Conservation (phyloP, 768 basidiomycete genomes). For the Pisolithus microcarpus region DNA sequence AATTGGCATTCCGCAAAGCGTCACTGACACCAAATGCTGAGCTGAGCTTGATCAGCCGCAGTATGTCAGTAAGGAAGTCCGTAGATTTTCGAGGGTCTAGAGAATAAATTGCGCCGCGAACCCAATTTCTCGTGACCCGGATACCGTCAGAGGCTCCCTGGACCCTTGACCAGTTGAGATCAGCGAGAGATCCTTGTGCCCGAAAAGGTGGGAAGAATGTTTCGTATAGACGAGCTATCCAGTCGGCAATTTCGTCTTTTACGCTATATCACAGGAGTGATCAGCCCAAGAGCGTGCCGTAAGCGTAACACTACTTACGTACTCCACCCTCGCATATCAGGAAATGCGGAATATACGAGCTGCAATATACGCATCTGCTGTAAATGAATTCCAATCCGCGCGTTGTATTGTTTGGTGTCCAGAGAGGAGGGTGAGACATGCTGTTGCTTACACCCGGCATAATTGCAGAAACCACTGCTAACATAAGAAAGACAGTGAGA, state of each 20-base stretch:
- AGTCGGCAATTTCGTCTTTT: slow-evolving; percentile 16
- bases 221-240: slow-evolving; percentile 44
- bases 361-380: slow-evolving; percentile 45
- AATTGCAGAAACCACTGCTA: slow-evolving; percentile 27
- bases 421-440: slow-evolving; percentile 27
- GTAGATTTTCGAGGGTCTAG: slow-evolving; percentile 14
- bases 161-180: slow-evolving; percentile 30
- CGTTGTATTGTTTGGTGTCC: slow-evolving; percentile 32
- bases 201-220: slow-evolving; percentile 42
- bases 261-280: neutral
- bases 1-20: slow-evolving; percentile 29
- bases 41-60: slow-evolving; percentile 32
- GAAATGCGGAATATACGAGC: slow-evolving; percentile 14
- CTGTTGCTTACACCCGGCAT: slow-evolving; percentile 27
- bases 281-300: neutral
- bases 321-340: neutral
- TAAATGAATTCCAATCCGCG: slow-evolving; percentile 38
- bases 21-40: slow-evolving; percentile 32
- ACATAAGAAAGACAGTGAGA: slow-evolving; percentile 34
- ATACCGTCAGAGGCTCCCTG: slow-evolving; percentile 34
- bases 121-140: slow-evolving; percentile 39
- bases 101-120: slow-evolving; percentile 32
- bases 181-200: slow-evolving; percentile 36
- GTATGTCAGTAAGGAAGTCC: slow-evolving; percentile 35
- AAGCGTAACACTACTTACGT: slow-evolving; percentile 1